Evolutionary conservation across 805 yeast genomes (phyloP).

Genomic region (Lachancea sp.): DNA sequence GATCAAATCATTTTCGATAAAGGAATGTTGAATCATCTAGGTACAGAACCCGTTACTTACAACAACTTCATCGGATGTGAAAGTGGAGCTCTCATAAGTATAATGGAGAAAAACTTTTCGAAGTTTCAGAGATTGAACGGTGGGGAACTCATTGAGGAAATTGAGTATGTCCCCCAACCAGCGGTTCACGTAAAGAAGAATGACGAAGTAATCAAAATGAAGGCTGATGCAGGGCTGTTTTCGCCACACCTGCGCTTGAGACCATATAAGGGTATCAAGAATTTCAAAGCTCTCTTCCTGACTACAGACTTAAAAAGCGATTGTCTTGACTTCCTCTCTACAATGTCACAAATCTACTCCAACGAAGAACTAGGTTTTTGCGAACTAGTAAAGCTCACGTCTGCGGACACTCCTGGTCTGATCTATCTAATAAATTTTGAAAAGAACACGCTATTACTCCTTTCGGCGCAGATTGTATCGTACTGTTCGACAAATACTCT

Average conservation of each 20-base stretch:
- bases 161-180: conserved; percentile 24
- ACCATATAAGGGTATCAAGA: conserved; percentile 46
- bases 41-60: conserved; percentile 50
- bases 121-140: conserved; percentile 25
- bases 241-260: conserved; percentile 56
- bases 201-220: conserved; percentile 35
- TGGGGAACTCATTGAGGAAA: conserved; percentile 21
- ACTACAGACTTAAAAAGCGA: conserved; percentile 27
- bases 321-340: conserved; percentile 27
- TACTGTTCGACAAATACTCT: conserved; percentile 30
- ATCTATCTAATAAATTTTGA: conserved; percentile 26
- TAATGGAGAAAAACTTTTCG: conserved; percentile 20
- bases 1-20: conserved; percentile 33
- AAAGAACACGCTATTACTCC: conserved; percentile 43
- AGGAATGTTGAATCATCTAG: conserved; percentile 44
- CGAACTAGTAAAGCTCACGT: conserved; percentile 27
- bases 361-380: conserved; percentile 33
- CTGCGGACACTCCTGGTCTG: conserved; percentile 26
- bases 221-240: conserved; percentile 44
- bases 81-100: conserved; percentile 20
- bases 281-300: conserved; percentile 47
- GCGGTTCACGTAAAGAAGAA: conserved; percentile 28
- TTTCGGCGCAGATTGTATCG: conserved; percentile 41
- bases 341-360: conserved; percentile 29
- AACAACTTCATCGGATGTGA: conserved; percentile 17